Percentiles rank a stretch among this genome's conserved stretches.
phyloP scores from a whole-genome alignment of 169 alveolate genomes.

The Eimeria maxima region DNA sequence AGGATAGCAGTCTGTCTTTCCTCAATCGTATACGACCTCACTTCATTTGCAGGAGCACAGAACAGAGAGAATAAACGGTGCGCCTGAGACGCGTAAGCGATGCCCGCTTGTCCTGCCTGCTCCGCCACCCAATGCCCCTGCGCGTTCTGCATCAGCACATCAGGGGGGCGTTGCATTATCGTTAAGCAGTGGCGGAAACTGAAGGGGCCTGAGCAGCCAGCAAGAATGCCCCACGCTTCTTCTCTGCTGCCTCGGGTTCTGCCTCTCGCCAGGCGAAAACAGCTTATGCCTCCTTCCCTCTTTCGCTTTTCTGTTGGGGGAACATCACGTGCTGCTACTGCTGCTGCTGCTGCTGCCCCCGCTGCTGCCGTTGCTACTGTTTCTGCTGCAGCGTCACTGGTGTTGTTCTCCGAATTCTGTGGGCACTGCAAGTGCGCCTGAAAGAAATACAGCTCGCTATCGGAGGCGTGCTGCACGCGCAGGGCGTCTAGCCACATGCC shows the following conservation, averaged over 20 bases:
- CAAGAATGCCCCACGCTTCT: conserved; percentile 56
- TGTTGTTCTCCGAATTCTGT: background rate
- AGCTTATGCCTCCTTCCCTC: background rate
- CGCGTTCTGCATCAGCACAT: background rate
- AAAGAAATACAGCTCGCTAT: conserved; percentile 57
- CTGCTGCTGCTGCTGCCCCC: background rate
- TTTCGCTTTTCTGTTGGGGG: background rate
- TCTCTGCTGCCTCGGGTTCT: conserved; percentile 26
- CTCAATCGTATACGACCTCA: conserved; percentile 2
- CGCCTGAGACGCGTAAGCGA: conserved; percentile 24
- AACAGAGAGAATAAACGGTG: conserved; percentile 49
- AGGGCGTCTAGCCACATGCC: conserved; percentile 69
- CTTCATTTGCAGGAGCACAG: conserved; percentile 43
- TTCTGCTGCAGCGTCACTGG: background rate
- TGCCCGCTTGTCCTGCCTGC: background rate
- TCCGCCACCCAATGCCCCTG: background rate
- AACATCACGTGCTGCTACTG: background rate
- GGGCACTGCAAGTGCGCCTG: conserved; percentile 13
- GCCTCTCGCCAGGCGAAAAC: conserved; percentile 12
- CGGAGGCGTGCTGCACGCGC: conserved; percentile 34
- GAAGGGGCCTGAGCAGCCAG: conserved; percentile 55
- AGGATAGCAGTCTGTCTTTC: background rate
- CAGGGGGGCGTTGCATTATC: conserved; percentile 18
- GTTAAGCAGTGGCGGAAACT: conserved; percentile 36
- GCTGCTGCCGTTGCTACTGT: background rate